Base-by-base conservation (phyloP, 2,329 filamentous ascomycete genomes). In the Colletotrichum tropicicola region DNA sequence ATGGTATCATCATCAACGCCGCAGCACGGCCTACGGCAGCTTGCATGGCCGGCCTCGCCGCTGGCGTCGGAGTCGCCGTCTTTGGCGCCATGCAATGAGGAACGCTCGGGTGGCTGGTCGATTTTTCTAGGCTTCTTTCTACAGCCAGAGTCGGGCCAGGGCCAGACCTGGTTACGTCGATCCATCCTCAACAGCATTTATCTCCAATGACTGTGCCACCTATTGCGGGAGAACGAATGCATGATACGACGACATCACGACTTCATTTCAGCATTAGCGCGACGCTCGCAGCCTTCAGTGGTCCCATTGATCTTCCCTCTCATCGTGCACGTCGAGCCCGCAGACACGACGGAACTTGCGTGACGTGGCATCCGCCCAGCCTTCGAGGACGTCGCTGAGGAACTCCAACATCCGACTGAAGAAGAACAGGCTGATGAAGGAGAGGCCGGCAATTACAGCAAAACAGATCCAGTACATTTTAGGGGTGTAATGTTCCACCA, bases 401-500 rank as follows among this genome's bases (percentile, higher is more conserved):
- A 79, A 77, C 77, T 82, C 81, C 70, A 85, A 72, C 58, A 83
- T 61, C 44, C 78, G 75, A 62, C 80, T 79, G 69, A 84, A 83
- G 72, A 85, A 84, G 73, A 89, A 83, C 45, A 93, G 75, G 37
- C 84, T 76, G 8, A 88, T 64, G 54, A 91, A 82, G 0, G 88
- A 90, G 23, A 89, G 67, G 13, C 82, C 80, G 53, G 91, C 82
- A 15, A 92, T 84, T 30, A 90, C 84, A 0, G 81, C 86, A 77
- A 94, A 93, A 27, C 83, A 79, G 52, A 85, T 80, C 91, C 91
- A 93, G 73, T 92, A 94, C 44, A 87, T 85, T 59, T 75, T 82
- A 13, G 84, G 77, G 0, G 85, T 87, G 75, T 91, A 93, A n/a
- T 79, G 76, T 7, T 75, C 73, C 51, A 85, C 81, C 9, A 89